Conservation (phyloP, 306 rosid species). For the Malus asiatica region DNA sequence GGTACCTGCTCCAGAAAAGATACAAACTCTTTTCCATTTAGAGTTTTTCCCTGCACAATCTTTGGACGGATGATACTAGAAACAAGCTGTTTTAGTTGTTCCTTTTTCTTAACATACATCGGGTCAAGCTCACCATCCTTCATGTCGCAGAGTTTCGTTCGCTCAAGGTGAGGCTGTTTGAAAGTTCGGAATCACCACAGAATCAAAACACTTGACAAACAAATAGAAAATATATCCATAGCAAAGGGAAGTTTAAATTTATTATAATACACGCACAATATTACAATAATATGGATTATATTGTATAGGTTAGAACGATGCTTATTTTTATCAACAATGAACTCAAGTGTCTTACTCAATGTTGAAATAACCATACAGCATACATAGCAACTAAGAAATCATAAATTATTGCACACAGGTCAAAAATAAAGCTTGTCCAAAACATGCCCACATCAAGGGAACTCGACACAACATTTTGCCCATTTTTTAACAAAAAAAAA, state of each 20-base stretch:
- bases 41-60: conserved; percentile 73
- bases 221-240: background rate
- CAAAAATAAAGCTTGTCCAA: background rate
- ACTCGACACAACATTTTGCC: background rate
- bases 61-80: conserved; percentile 74
- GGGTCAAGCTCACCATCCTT: conserved; percentile 82
- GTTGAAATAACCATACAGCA: background rate
- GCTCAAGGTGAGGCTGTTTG: conserved; percentile 86
- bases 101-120: conserved; percentile 64
- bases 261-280: background rate
- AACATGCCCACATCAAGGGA: background rate
- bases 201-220: conserved; percentile 4
- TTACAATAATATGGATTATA: background rate
- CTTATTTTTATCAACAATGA: background rate
- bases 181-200: conserved; percentile 18
- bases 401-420: background rate
- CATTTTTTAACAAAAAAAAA: background rate
- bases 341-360: background rate
- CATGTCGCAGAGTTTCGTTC: conserved; percentile 96
- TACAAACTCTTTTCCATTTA: conserved; percentile 84
- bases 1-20: conserved; percentile 80
- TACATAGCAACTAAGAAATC: background rate
- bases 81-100: conserved; percentile 72
- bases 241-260: background rate
- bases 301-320: background rate